Conservation (phyloP, 495 filamentous ascomycete genomes). For the Hypoxylon fragiforme region DNA sequence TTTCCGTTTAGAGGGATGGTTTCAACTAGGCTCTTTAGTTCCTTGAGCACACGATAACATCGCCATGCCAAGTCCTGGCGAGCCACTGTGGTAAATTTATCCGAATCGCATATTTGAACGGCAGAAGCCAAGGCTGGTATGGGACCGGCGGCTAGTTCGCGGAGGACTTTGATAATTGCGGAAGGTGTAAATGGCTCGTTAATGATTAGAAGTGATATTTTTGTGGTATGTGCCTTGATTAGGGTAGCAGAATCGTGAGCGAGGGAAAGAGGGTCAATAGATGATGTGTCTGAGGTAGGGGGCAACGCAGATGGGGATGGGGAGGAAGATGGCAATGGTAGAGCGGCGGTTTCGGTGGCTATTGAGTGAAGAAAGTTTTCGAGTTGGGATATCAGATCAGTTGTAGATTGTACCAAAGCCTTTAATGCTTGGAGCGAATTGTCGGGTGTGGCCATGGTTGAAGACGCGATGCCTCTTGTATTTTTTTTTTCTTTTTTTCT, state of each 20-base stretch:
- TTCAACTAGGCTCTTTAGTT: conserved; percentile 47
- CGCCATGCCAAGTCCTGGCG: conserved; percentile 57
- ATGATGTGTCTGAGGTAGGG: conserved; percentile 5
- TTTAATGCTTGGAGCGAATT: conserved; percentile 44
- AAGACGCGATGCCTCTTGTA: no score
- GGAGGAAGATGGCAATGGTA: background rate
- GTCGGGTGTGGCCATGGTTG: background rate
- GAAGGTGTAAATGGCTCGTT: conserved; percentile 81
- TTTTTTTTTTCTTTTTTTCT: no score
- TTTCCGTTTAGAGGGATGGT: conserved; percentile 53
- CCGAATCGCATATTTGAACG: conserved; percentile 62
- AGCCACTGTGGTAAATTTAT: conserved; percentile 60
- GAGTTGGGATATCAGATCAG: conserved; percentile 42
- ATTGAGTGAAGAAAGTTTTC: conserved; percentile 39
- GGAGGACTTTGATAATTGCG: conserved; percentile 67
- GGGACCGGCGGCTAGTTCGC: conserved; percentile 64
- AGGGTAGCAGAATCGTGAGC: conserved; percentile 64
- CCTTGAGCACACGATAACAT: conserved; percentile 49
- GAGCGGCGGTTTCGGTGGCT: conserved; percentile 9
- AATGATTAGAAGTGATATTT: conserved; percentile 81
- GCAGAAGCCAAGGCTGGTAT: conserved; percentile 73
- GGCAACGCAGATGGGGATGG: background rate
- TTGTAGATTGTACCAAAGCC: conserved; percentile 35
- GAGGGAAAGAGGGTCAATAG: conserved; percentile 54
- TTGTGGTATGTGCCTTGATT: conserved; percentile 80